phyloP scores from a whole-genome alignment of 495 filamentous ascomycete species.

The Penicillium bovifimosum region DNA sequence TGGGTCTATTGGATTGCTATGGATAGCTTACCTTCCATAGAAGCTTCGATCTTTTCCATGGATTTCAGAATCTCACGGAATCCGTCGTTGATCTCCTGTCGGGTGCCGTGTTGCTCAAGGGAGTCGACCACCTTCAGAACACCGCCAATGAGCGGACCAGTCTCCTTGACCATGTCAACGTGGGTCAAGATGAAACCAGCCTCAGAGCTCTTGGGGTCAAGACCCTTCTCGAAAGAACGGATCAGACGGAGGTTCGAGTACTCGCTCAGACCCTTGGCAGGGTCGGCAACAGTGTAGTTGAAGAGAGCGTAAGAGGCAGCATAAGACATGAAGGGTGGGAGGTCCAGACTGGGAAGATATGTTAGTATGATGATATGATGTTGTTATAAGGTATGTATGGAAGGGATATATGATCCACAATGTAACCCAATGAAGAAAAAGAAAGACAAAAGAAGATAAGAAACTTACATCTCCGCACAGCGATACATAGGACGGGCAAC shows the following conservation, averaged over 20 bases:
- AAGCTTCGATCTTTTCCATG: slow-evolving; percentile 64
- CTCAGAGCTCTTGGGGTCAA: slow-evolving; percentile 81
- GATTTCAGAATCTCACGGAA: slow-evolving; percentile 55
- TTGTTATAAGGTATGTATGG: neutral
- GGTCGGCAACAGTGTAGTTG: slow-evolving; percentile 74
- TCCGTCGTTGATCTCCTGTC: slow-evolving; percentile 56
- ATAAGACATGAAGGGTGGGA: slow-evolving; percentile 89
- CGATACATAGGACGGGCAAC: slow-evolving; percentile 70
- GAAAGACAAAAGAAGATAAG: neutral
- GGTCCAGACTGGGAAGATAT: slow-evolving; percentile 30
- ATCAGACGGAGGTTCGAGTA: slow-evolving; percentile 79
- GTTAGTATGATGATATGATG: slow-evolving; percentile 10
- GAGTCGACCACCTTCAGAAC: slow-evolving; percentile 58
- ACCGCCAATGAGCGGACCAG: slow-evolving; percentile 64
- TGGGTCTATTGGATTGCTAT: neutral
- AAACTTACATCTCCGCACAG: slow-evolving; percentile 71
- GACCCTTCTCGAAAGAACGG: slow-evolving; percentile 81
- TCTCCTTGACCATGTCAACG: slow-evolving; percentile 78
- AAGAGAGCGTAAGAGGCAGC: slow-evolving; percentile 86
- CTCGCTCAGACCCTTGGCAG: slow-evolving; percentile 52
- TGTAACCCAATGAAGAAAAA: neutral
- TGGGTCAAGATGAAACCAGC: slow-evolving; percentile 85
- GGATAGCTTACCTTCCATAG: slow-evolving; percentile 63
- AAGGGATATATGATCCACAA: neutral
- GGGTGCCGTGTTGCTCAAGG: slow-evolving; percentile 41